Percentiles rank a stretch among this genome's conserved stretches.
Evolutionary conservation across 257 asterid species (phyloP).

Genomic region (Capsicum rhomboideum): DNA sequence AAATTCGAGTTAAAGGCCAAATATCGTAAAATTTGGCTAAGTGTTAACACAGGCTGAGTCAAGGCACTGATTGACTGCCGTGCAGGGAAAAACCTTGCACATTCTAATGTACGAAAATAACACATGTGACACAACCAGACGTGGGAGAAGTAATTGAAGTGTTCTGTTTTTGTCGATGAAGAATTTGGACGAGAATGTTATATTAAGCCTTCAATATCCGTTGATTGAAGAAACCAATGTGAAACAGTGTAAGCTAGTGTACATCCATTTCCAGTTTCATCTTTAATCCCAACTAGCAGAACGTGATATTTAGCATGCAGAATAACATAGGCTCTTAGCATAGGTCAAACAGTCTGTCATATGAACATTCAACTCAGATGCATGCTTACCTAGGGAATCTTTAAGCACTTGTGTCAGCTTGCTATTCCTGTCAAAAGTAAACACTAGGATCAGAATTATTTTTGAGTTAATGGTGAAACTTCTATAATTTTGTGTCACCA

Average conservation of each 20-base stretch:
- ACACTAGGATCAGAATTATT: not conserved
- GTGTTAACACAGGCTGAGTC: too few species aligned
- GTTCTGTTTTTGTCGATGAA: not conserved
- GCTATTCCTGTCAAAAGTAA: constrained; percentile 14
- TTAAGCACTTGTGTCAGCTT: constrained; percentile 17
- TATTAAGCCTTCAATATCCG: not conserved
- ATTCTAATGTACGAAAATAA: too few species aligned
- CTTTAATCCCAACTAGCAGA: not conserved
- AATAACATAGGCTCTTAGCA: not conserved
- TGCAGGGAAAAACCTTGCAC: too few species aligned
- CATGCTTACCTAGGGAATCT: constrained; percentile 16
- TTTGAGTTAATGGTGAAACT: not conserved
- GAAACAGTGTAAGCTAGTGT: not conserved
- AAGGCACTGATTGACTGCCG: too few species aligned
- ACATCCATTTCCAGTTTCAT: not conserved
- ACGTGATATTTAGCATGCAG: not conserved
- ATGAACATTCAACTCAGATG: not conserved
- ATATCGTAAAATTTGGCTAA: too few species aligned
- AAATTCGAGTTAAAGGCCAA: too few species aligned
- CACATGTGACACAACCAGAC: too few species aligned
- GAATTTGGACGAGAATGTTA: not conserved
- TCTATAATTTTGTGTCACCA: not conserved
- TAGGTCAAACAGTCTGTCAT: not conserved
- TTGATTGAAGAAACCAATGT: not conserved
- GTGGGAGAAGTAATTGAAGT: not conserved